A percentile compares a stretch with the other conserved stretches of the same genome.
Evolutionary conservation across 176 grass and related monocot genomes (phyloP).

Genomic region (Puccinellia tenuiflora): DNA sequence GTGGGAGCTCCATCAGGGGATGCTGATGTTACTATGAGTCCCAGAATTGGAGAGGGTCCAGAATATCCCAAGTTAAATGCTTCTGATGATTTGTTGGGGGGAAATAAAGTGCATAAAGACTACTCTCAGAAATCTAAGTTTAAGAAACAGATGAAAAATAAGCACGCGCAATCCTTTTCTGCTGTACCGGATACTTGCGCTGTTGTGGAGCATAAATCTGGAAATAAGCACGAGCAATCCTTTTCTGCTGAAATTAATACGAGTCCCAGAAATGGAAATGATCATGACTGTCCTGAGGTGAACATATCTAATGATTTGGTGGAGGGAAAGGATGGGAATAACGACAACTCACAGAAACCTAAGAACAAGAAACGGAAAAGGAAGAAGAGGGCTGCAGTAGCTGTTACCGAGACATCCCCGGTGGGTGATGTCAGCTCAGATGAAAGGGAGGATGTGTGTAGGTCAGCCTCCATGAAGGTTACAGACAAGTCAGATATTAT

Average conservation of each 20-base stretch:
- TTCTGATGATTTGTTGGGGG: not conserved
- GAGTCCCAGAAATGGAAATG: not conserved
- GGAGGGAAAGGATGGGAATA: not conserved
- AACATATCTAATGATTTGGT: constrained; percentile 10
- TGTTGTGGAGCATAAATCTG: not conserved
- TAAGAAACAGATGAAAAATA: not conserved
- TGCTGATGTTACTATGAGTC: not conserved
- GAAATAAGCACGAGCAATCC: too few species aligned
- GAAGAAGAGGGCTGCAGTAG: not conserved
- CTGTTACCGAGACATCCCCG: not conserved
- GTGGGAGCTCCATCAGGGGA: not conserved
- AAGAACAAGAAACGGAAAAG: not conserved
- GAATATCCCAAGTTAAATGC: not conserved
- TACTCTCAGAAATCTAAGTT: not conserved
- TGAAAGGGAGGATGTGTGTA: not conserved
- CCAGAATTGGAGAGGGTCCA: not conserved
- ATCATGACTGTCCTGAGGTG: not conserved
- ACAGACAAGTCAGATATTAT: not conserved
- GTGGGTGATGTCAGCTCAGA: not conserved
- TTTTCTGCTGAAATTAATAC: not conserved
- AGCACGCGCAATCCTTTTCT: not conserved
- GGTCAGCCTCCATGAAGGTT: not conserved
- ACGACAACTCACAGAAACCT: not conserved
- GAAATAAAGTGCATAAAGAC: not conserved
- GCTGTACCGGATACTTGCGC: not conserved